phyloP scores from a whole-genome alignment of 2,329 filamentous ascomycete species.

The Bimuria novae-zelandiae region DNA sequence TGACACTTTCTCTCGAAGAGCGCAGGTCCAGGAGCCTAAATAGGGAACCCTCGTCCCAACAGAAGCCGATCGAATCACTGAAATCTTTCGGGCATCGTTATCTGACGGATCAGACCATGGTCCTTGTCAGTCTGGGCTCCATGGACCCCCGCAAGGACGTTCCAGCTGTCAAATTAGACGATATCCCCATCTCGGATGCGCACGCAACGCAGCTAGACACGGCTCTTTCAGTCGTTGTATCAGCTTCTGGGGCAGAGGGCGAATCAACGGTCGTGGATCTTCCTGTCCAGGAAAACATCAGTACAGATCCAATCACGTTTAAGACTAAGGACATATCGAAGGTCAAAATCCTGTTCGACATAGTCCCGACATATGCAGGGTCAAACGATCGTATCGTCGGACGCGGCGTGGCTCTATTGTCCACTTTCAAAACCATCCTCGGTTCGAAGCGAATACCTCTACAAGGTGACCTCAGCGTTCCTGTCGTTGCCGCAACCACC shows the following conservation, averaged over 20 bases:
- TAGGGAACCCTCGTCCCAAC: conserved; percentile 42
- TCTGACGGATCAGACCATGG: conserved; percentile 83
- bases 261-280: conserved; percentile 90
- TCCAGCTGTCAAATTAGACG: conserved; percentile 83
- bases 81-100: conserved; percentile 98
- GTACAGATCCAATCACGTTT: conserved; percentile 92
- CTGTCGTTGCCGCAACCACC: conserved; percentile 79
- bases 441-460: conserved; percentile 88
- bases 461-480: conserved; percentile 89
- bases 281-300: conserved; percentile 90
- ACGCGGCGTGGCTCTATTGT: conserved; percentile 84
- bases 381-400: conserved; percentile 80
- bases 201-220: conserved; percentile 95
- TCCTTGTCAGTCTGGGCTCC: conserved; percentile 89
- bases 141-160: conserved; percentile 89
- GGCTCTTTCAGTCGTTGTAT: conserved; percentile 87
- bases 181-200: conserved; percentile 83
- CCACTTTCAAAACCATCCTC: conserved; percentile 79
- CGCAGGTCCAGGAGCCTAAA: conserved; percentile 46
- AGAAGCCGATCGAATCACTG: conserved; percentile 72
- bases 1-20: conserved; percentile 62
- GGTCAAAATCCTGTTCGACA: conserved; percentile 90
- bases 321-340: conserved; percentile 75
- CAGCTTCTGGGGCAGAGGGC: conserved; percentile 80
- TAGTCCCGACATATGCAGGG: conserved; percentile 93